Evolutionary conservation across 495 filamentous ascomycete species (phyloP).

Genomic region (Pseudoneurospora amorphoporcata): DNA sequence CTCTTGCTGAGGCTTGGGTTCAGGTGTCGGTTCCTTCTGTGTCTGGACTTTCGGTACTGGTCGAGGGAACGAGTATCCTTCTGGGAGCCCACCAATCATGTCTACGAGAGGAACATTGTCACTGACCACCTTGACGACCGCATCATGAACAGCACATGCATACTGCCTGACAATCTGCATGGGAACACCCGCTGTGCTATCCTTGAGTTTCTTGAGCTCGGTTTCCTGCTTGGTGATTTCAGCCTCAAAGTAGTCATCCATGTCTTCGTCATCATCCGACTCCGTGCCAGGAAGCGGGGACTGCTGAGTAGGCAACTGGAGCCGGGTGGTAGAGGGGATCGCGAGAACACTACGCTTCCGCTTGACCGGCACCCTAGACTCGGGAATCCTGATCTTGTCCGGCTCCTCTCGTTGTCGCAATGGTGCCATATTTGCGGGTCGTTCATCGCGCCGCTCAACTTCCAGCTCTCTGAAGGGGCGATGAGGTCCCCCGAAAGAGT

Average conservation of each 20-base stretch:
- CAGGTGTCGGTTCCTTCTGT: background rate
- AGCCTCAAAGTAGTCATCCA: conserved; percentile 39
- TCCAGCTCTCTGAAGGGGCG: conserved; percentile 2
- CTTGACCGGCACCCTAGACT: background rate
- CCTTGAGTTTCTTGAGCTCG: conserved; percentile 30
- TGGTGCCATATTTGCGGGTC: background rate
- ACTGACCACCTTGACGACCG: conserved; percentile 24
- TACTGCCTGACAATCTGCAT: conserved; percentile 19
- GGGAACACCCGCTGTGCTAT: conserved; percentile 13
- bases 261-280: conserved; percentile 43
- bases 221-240: conserved; percentile 33
- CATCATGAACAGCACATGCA: conserved; percentile 22
- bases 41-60: conserved; percentile 2
- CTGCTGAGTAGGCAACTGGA: conserved; percentile 23
- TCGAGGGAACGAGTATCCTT: conserved; percentile 15
- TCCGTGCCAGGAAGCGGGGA: conserved; percentile 20
- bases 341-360: conserved; percentile 8
- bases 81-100: conserved; percentile 25
- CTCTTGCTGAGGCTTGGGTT: conserved; percentile 1
- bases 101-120: conserved; percentile 20
- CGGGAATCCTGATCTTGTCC: background rate
- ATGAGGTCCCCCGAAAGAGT: conserved; percentile 5
- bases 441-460: background rate
- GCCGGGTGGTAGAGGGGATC: conserved; percentile 2
- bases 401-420: background rate